Percentiles rank a stretch among this genome's conserved stretches.
Evolutionary conservation across 208 protist species (phyloP).

Genomic region (Leishmania braziliensis): DNA sequence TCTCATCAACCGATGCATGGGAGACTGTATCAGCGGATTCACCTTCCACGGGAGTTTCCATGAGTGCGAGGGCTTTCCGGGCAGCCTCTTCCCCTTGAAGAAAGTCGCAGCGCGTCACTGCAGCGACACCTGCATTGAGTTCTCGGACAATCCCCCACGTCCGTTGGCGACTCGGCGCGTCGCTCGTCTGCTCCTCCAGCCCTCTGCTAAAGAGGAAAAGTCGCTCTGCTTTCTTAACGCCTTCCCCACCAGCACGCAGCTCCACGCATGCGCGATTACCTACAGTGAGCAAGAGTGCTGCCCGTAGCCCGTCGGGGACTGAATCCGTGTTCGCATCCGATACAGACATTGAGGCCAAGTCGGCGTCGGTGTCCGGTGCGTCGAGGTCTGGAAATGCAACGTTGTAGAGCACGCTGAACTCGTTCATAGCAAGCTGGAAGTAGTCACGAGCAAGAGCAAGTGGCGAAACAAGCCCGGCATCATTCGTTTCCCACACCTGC

Average conservation of each 20-base stretch:
- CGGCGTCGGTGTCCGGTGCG: not conserved
- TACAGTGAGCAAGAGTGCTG: conserved; percentile 50
- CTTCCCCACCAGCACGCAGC: conserved; percentile 14
- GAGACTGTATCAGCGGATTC: not conserved
- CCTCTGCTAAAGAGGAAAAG: conserved; percentile 10
- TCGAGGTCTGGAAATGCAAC: conserved; percentile 2
- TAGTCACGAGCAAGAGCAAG: conserved; percentile 24
- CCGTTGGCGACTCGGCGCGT: conserved; percentile 1
- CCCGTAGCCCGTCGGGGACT: conserved; percentile 33
- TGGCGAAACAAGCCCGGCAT: not conserved
- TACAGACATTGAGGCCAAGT: not conserved
- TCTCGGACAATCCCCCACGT: conserved; percentile 16
- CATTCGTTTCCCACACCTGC: not conserved
- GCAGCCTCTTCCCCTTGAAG: conserved; percentile 17
- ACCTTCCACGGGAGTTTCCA: conserved; percentile 1
- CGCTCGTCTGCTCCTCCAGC: conserved; percentile 13
- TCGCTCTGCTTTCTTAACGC: conserved; percentile 6
- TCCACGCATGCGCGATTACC: conserved; percentile 67
- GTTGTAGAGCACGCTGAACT: conserved; percentile 16
- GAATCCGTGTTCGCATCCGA: not conserved
- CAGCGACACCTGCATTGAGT: conserved; percentile 22
- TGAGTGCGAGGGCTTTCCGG: conserved; percentile 8
- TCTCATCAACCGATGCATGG: not conserved
- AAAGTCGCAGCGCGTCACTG: conserved; percentile 33
- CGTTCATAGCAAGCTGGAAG: conserved; percentile 28